Evolutionary conservation across 163 green algal species (phyloP), one percentile per base, ranked within the genome.

Genomic region (Prototheca stagnorum): DNA sequence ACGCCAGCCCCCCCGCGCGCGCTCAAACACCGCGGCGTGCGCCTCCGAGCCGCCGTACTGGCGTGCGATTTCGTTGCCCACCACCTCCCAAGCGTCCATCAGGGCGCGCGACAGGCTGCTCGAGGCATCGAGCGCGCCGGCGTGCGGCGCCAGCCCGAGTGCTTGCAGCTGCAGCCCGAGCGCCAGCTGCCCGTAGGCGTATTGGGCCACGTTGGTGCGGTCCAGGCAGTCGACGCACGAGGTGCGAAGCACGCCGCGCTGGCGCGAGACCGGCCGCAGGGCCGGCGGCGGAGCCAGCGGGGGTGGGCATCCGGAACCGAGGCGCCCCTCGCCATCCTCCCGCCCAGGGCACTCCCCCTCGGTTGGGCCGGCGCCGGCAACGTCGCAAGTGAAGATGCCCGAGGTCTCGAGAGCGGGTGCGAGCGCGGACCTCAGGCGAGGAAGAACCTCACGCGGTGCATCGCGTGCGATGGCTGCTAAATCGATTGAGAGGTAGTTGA

Each of bases 211-310:
- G 51, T 96, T 97, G 35, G 88, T 97, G 21, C 88, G 62, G 65
- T 97, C 88, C 26, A 97, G 61, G 62, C 84, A 95, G 74, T 97
- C 88, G 39, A 97, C 85, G 73, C 88, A 97, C 72, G 95, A 95
- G 49, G 82, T 92, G 43, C 82, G 75, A 45, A 92, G 64, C 49
- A 88, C 64, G 29, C 82, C 82, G 21, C 37, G 34, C 62, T 92
- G 80, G 22, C 70, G 35, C 44, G 35, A 61, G 22, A 34, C 19
- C 37, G 41, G 62, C 59, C 17, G 44, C 14, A 8, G 7, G 23
- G 6, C 23, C 20, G 16, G 17, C 22, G 15, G 41, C 17, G 17
- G 12, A 6, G 17, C 19, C n/a, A 9, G 41, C 41, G 41, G 12
- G 22, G 41, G n/a, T n/a, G n/a, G n/a, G n/a, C n/a, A n/a, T n/a